phyloP scores from a whole-genome alignment of 805 yeast genomes.

The Candida yuanshanica region DNA sequence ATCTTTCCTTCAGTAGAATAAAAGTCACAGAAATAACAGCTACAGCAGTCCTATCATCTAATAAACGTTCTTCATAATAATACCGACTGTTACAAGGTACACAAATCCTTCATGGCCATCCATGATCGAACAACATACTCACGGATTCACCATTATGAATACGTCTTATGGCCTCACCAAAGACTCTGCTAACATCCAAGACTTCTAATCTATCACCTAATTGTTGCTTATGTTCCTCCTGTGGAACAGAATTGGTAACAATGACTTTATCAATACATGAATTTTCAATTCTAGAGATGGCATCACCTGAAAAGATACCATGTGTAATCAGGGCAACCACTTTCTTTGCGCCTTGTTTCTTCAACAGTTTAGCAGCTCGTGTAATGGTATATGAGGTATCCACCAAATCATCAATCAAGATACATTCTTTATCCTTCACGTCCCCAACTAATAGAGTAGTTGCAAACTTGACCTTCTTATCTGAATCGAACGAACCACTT shows the following conservation, averaged over 20 bases:
- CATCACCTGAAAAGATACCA: slow-evolving; percentile 90
- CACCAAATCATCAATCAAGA: slow-evolving; percentile 88
- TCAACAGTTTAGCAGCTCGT: slow-evolving; percentile 85
- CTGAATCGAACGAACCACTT: slow-evolving; percentile 16
- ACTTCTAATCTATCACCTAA: slow-evolving; percentile 67
- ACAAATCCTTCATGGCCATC: slow-evolving; percentile 32
- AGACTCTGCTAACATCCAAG: slow-evolving; percentile 79
- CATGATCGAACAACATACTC: slow-evolving; percentile 87
- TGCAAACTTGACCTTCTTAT: slow-evolving; percentile 40
- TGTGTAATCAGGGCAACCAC: slow-evolving; percentile 90
- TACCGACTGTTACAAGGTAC: too few relatives aligned
- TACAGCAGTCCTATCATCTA: too few relatives aligned
- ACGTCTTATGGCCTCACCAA: slow-evolving; percentile 93
- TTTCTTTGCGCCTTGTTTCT: slow-evolving; percentile 86
- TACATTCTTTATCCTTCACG: slow-evolving; percentile 78
- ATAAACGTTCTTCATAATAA: too few relatives aligned
- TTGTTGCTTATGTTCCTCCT: slow-evolving; percentile 45
- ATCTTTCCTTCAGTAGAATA: too few relatives aligned
- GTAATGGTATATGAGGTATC: slow-evolving; percentile 92
- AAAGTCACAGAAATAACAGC: too few relatives aligned
- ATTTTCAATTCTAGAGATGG: slow-evolving; percentile 60
- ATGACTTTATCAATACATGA: slow-evolving; percentile 78
- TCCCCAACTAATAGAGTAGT: slow-evolving; percentile 97
- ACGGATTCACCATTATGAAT: slow-evolving; percentile 97
- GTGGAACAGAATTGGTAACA: slow-evolving; percentile 91